These are phyloP conservation scores for Neofusicoccum laricinum DNA, from an alignment of 2,329 filamentous ascomycete species.

Conservation along the genomic window DNA sequence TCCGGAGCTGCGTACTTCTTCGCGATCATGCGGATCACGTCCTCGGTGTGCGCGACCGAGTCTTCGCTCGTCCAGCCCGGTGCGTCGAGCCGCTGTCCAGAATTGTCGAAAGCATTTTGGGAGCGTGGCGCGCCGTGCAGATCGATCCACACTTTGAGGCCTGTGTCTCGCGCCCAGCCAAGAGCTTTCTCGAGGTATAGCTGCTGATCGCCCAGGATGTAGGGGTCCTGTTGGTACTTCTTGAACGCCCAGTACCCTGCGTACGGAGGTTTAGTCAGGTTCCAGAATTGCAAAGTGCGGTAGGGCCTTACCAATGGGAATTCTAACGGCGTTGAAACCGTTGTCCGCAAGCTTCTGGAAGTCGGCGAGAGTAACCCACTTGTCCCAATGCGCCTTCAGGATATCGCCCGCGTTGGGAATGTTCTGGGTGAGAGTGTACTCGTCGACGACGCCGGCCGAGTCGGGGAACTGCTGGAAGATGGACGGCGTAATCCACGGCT, in stretches of 20 bases:
- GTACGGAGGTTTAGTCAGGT: not conserved
- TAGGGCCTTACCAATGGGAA: conserved; percentile 45
- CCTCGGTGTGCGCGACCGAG: conserved; percentile 49
- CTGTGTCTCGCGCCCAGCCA: conserved; percentile 53
- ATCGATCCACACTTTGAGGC: conserved; percentile 57
- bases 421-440: conserved; percentile 50
- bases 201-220: conserved; percentile 49
- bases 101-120: conserved; percentile 64
- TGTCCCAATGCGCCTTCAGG: conserved; percentile 51
- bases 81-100: conserved; percentile 47
- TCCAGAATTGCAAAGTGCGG: no score
- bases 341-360: conserved; percentile 56
- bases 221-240: conserved; percentile 47
- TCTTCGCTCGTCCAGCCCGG: conserved; percentile 48
- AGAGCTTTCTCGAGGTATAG: conserved; percentile 55
- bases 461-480: conserved; percentile 44
- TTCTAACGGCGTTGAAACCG: conserved; percentile 58
- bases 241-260: conserved; percentile 57
- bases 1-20: conserved; percentile 53
- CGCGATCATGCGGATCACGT: conserved; percentile 57
- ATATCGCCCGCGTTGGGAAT: conserved; percentile 44
- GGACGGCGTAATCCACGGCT: conserved; percentile 58
- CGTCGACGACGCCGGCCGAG: conserved; percentile 43
- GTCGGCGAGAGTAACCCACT: conserved; percentile 49
- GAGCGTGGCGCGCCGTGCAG: conserved; percentile 52